These are phyloP conservation scores for Plantago major DNA, from an alignment of 257 asterid genomes.

Conservation along the genomic window DNA sequence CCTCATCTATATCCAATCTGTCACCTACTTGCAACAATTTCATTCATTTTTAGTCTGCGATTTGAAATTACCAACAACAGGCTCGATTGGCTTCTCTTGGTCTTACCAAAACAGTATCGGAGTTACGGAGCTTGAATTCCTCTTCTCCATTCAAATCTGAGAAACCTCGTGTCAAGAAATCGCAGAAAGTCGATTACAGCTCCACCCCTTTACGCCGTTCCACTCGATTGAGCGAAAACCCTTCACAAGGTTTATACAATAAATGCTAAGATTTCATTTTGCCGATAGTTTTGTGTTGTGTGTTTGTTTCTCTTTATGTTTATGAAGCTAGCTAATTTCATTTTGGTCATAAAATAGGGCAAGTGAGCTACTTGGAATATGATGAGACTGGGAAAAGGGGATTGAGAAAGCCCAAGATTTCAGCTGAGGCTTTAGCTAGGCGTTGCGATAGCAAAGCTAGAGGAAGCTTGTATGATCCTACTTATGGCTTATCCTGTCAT, in stretches of 20 bases:
- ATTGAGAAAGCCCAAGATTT: conserved; percentile 16
- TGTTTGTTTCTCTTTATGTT: background rate
- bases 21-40: background rate
- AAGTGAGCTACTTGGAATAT: conserved; percentile 27
- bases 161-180: conserved; percentile 32
- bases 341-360: conserved; percentile 24
- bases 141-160: conserved; percentile 34
- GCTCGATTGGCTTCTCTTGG: conserved; percentile 63
- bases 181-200: conserved; percentile 33
- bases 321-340: background rate
- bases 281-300: background rate
- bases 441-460: conserved; percentile 61
- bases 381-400: conserved; percentile 33
- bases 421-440: conserved; percentile 45
- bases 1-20: background rate
- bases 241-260: conserved; percentile 26
- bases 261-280: background rate
- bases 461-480: conserved; percentile 67
- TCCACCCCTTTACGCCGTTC: conserved; percentile 64
- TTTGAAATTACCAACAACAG: conserved; percentile 23
- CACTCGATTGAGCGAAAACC: conserved; percentile 41
- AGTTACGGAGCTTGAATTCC: conserved; percentile 42
- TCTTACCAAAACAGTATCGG: conserved; percentile 49
- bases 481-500: conserved; percentile 80
- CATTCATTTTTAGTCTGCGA: background rate